These are phyloP conservation scores for Mycena latifolia DNA, from an alignment of 768 basidiomycete species.

Conservation along the genomic window DNA sequence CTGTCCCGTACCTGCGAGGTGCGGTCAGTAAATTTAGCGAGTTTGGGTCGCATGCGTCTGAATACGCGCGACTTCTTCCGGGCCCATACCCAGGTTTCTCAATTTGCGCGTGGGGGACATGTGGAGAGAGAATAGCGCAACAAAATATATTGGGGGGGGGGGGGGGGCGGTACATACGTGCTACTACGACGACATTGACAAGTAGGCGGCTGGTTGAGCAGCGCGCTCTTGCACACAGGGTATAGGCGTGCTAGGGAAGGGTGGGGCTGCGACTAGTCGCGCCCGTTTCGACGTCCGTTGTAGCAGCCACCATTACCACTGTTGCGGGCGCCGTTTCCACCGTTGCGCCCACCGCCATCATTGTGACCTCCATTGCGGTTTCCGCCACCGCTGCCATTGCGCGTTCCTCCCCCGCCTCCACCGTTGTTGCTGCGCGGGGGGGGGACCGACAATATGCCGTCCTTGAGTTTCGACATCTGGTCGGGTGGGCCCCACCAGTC, in stretches of 20 bases:
- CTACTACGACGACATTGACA: too few relatives aligned
- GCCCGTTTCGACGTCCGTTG: not conserved
- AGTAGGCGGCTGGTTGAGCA: not conserved
- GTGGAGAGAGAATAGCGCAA: too few relatives aligned
- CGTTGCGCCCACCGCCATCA: not conserved
- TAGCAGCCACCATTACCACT: not conserved
- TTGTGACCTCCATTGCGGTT: not conserved
- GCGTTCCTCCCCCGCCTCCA: too few relatives aligned
- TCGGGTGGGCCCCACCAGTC: not conserved
- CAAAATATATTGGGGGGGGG: not conserved
- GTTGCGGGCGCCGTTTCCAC: not conserved
- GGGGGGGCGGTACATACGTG: not conserved
- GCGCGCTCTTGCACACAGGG: not conserved
- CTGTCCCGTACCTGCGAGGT: not conserved
- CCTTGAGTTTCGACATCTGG: not conserved
- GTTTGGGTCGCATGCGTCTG: not conserved
- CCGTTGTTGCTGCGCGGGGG: not conserved
- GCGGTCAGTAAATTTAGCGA: conserved; percentile 1
- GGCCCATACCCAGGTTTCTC: not conserved
- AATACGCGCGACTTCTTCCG: not conserved
- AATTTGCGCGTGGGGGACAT: too few relatives aligned
- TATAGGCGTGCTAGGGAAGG: not conserved
- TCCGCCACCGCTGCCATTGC: not conserved
- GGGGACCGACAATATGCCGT: not conserved
- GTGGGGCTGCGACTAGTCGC: not conserved